Evolutionary conservation across 768 basidiomycete species (phyloP).

Genomic region (Crucibulum laeve): DNA sequence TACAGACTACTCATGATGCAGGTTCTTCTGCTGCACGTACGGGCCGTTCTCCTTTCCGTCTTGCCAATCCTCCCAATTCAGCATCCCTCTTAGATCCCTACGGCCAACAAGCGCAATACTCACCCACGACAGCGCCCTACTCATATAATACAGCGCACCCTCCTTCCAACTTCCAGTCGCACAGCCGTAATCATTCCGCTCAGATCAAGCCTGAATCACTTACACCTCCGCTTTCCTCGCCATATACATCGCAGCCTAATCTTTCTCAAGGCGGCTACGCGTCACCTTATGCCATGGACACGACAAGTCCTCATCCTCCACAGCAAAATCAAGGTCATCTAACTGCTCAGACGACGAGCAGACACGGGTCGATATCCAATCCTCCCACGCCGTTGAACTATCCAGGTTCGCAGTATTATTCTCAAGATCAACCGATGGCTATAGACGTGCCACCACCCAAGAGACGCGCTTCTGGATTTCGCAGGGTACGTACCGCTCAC

Average conservation of each 20-base stretch:
- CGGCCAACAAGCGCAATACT: constrained; percentile 64
- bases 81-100: constrained; percentile 65
- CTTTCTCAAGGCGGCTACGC: constrained; percentile 30
- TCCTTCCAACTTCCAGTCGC: constrained; percentile 45
- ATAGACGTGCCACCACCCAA: constrained; percentile 62
- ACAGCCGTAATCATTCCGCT: constrained; percentile 48
- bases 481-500: constrained; percentile 68
- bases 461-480: constrained; percentile 72
- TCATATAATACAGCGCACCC: constrained; percentile 36
- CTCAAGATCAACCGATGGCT: constrained; percentile 66
- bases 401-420: constrained; percentile 50
- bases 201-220: constrained; percentile 49
- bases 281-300: constrained; percentile 57
- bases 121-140: constrained; percentile 52
- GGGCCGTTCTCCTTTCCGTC: constrained; percentile 60
- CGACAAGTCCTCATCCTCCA: constrained; percentile 58
- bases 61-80: constrained; percentile 40
- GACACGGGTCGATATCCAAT: constrained; percentile 58
- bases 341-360: constrained; percentile 39
- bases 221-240: constrained; percentile 43
- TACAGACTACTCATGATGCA: constrained; percentile 50
- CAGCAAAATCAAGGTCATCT: constrained; percentile 48
- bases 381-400: constrained; percentile 69
- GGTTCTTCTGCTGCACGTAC: constrained; percentile 37
- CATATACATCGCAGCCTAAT: constrained; percentile 55